Evolutionary conservation across 2,329 filamentous ascomycete genomes (phyloP), one percentile per base, ranked within the genome.

Genomic region (Xylaria digitata): DNA sequence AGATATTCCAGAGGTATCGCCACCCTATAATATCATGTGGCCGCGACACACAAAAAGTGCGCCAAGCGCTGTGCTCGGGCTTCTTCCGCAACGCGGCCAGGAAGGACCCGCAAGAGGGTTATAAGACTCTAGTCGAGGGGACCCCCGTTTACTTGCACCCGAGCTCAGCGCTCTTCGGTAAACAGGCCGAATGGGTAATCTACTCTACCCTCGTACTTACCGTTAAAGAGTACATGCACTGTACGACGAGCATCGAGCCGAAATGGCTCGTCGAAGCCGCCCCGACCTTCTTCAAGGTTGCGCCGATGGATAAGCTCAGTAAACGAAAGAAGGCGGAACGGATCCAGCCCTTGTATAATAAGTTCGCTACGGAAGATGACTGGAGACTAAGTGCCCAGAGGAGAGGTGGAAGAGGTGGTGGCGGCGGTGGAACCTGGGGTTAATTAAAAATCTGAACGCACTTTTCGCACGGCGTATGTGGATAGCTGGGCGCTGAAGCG

Each of bases 281-380:
- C n/a, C 96, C 96, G 9, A 97, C 94, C 0, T 99, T 98, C 83
- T 99, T 98, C 89, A 97, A 97, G 86, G 93, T 98, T 4, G 95
- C 96, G 19, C 90, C 92, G 0, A 95, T 91, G 42, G 93, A 97
- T 77, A 85, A 88, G 63, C 80, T 99, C 75, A 95, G 91, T 71
- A 97, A 97, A 86, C 84, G 96, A 75, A 96, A 96, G 87, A 91
- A 93, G 84, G 93, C 93, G 0, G 96, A 99, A 85, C 86, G 95
- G 63, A 98, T 99, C 62, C 93, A 97, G 83, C 96, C 96, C 49
- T 80, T 99, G 80, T 94, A 97, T 78, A 97, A 97, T 78, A 92
- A 94, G 77, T 97, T 93, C 81, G 91, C 90, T 2, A 91, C 90
- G 2, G 94, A 97, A 77, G 95, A 99, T 77, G 96, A 98, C 78